phyloP scores from a whole-genome alignment of 345 rosid genomes.

The Linum usitatissimum region DNA sequence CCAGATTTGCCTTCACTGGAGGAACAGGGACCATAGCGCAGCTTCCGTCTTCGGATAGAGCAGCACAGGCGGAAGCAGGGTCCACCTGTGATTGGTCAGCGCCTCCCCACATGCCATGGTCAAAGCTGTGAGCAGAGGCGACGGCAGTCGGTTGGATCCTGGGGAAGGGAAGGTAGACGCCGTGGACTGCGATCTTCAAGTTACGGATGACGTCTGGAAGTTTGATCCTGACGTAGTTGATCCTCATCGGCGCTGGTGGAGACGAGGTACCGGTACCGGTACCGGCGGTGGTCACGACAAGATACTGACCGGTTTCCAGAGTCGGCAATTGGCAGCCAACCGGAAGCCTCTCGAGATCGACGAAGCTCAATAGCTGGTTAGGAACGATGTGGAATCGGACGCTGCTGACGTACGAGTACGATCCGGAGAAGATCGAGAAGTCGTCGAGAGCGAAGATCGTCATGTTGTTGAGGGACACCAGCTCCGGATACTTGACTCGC shows the following conservation, averaged over 20 bases:
- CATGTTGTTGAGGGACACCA: slow-evolving; percentile 33
- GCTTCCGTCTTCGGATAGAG: slow-evolving; percentile 15
- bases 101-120: slow-evolving; percentile 13
- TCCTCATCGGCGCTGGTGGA: slow-evolving; percentile 25
- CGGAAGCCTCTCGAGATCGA: slow-evolving; percentile 22
- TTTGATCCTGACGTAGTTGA: slow-evolving; percentile 46
- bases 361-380: slow-evolving; percentile 24
- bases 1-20: slow-evolving; percentile 21
- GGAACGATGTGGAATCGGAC: slow-evolving; percentile 55
- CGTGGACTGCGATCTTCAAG: slow-evolving; percentile 42
- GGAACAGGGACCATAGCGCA: slow-evolving; percentile 9
- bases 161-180: slow-evolving; percentile 43
- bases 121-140: slow-evolving; percentile 9
- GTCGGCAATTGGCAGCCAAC: neutral
- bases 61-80: slow-evolving; percentile 12
- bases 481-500: slow-evolving; percentile 44
- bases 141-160: slow-evolving; percentile 23
- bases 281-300: neutral
- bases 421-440: slow-evolving; percentile 45
- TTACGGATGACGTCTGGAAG: slow-evolving; percentile 40
- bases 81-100: slow-evolving; percentile 4
- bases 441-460: slow-evolving; percentile 53
- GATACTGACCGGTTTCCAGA: neutral
- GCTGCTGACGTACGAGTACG: slow-evolving; percentile 31
- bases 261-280: neutral